phyloP scores from a whole-genome alignment of 106 monocot species.

The Dendrobium nobile region DNA sequence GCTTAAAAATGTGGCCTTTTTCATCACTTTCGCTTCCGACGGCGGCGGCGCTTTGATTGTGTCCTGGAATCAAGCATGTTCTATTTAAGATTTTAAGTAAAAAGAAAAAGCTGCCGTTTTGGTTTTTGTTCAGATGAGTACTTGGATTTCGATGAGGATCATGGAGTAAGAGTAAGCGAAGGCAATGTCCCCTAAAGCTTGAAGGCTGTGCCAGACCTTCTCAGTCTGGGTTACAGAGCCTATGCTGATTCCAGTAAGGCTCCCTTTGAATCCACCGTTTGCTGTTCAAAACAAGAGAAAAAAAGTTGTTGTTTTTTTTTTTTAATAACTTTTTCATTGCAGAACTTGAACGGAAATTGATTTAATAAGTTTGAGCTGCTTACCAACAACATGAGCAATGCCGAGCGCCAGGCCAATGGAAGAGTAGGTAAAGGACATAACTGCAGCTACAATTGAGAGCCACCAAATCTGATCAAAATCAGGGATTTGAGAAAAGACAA shows the following conservation, averaged over 20 bases:
- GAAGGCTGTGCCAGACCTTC: conserved; percentile 78
- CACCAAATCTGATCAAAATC: conserved; percentile 60
- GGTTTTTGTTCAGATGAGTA: conserved; percentile 4
- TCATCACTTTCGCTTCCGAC: conserved; percentile 59
- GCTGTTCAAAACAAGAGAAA: conserved; percentile 13
- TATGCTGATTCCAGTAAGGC: conserved; percentile 51
- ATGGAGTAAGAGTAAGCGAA: conserved; percentile 95
- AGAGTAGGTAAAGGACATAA: conserved; percentile 63
- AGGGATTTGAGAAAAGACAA: conserved; percentile 51
- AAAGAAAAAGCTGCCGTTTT: neutral
- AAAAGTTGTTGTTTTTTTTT: neutral
- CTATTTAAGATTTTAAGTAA: neutral
- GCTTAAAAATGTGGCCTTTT: conserved; percentile 47
- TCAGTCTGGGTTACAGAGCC: conserved; percentile 41
- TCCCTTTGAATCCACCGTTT: conserved; percentile 53
- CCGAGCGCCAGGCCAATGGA: conserved; percentile 44
- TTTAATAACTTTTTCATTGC: neutral
- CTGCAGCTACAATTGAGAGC: conserved; percentile 49
- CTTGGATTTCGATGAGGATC: conserved; percentile 94
- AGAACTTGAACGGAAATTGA: neutral
- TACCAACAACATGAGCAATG: conserved; percentile 42
- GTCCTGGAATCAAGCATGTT: conserved; percentile 24
- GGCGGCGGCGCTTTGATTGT: conserved; percentile 49
- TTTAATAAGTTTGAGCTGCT: neutral
- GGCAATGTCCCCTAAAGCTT: conserved; percentile 86